Evolutionary conservation across 1,139 yeast genomes (phyloP).

Genomic region (Debaryomyces udenii): DNA sequence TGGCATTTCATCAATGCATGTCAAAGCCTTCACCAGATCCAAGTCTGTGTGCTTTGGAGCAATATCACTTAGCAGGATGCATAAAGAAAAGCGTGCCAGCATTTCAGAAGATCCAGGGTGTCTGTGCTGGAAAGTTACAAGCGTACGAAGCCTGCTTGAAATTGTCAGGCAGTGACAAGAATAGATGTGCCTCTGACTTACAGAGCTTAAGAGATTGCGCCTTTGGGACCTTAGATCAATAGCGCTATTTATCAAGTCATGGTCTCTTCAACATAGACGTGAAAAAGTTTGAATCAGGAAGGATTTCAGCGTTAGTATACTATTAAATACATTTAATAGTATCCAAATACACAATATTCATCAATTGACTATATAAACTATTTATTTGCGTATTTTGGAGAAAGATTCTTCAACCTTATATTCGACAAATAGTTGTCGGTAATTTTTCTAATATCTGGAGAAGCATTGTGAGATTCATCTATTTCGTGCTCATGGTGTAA

Average conservation of each 20-base stretch:
- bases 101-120: conserved; percentile 61
- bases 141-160: conserved; percentile 64
- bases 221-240: conserved; percentile 24
- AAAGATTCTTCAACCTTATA: conserved; percentile 41
- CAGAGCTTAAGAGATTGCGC: conserved; percentile 42
- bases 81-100: conserved; percentile 64
- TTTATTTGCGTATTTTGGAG: conserved; percentile 31
- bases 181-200: conserved; percentile 40
- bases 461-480: conserved; percentile 65
- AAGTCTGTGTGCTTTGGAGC: conserved; percentile 52
- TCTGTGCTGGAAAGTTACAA: conserved; percentile 57
- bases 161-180: conserved; percentile 35
- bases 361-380: background rate
- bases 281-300: no score
- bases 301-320: no score
- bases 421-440: conserved; percentile 34
- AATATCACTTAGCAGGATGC: conserved; percentile 55
- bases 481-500: conserved; percentile 86
- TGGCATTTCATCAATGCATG: conserved; percentile 68
- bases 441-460: conserved; percentile 44
- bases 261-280: no score
- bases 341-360: no score
- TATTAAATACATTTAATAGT: no score
- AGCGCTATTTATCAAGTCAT: no score
- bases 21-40: conserved; percentile 47